Evolutionary conservation across 2,329 filamentous ascomycete genomes (phyloP), one percentile per base, ranked within the genome.

Genomic region (Penicillium sp.): DNA sequence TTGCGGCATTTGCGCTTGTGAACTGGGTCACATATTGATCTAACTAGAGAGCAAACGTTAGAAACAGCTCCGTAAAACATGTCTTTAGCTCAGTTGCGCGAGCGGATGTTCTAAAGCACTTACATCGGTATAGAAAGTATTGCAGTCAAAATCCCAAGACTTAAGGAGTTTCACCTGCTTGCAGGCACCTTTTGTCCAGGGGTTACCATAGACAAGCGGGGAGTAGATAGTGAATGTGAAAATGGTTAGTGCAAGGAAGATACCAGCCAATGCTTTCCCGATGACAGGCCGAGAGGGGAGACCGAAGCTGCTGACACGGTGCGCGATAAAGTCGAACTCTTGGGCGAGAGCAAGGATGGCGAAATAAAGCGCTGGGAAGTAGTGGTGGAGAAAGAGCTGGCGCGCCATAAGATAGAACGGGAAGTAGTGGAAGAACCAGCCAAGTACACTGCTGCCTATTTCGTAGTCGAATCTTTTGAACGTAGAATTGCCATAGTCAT

Each of bases 381-480:
- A 99, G 81, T 99, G 95, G 79, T 99, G 95, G 65, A 99, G 84
- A 85, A 99, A 99, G 41, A 99, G 88, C 80, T 99, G 95, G 70
- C 95, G 93, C 75, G 95, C 89, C 95, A 99, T 98, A 61, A 99
- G 86, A 82, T 89, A 99, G 83, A 99, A 99, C 11, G 95, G 95
- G 84, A 99, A 98, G 83, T 97, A 99, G 80, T 99, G 95, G 78
- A 99, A 90, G 52, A 91, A 92, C 95, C 95, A 99, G 69, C 91
- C 95, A 8, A 99, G 86, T 35, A 97, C 90, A 19, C 88, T 92
- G 57, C 89, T 92, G 64, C 95, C 95, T 63, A 98, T 88, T 79
- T 99, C 95, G 74, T 97, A 98, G 79, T 98, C 95, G 77, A 98
- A 99, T 60, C 95, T 92, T 82, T 97, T 97, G 85, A 98, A 96